Conservation (phyloP, 2,329 filamentous ascomycete genomes). For the Fusarium sp. region DNA sequence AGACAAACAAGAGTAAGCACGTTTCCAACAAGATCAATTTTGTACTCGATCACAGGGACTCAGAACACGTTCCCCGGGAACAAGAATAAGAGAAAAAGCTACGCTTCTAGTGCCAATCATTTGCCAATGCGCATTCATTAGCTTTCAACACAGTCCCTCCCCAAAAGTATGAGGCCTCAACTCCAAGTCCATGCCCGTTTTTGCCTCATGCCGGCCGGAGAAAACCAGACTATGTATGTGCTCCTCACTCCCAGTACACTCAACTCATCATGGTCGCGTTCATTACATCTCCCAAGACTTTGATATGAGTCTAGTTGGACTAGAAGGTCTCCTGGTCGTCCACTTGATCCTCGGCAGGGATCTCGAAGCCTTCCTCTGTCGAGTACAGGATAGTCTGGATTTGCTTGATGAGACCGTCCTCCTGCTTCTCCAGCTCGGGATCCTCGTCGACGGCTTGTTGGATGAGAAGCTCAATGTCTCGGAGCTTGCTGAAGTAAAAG, state of each 20-base stretch:
- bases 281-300: slow-evolving; percentile 34
- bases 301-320: slow-evolving; percentile 19
- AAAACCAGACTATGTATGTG: slow-evolving; percentile 28
- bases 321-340: slow-evolving; percentile 87
- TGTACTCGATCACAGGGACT: slow-evolving; percentile 21
- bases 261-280: slow-evolving; percentile 38
- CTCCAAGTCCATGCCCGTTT: slow-evolving; percentile 38
- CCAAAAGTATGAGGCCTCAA: slow-evolving; percentile 40
- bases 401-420: slow-evolving; percentile 90
- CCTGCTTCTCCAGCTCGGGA: slow-evolving; percentile 92
- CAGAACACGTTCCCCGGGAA: slow-evolving; percentile 25
- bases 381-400: slow-evolving; percentile 98
- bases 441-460: slow-evolving; percentile 94
- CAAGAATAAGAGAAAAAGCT: slow-evolving; percentile 33
- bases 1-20: background rate
- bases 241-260: slow-evolving; percentile 25
- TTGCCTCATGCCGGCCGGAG: slow-evolving; percentile 29
- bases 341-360: slow-evolving; percentile 81
- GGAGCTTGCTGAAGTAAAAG: slow-evolving; percentile 99
- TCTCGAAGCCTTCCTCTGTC: slow-evolving; percentile 93
- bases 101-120: slow-evolving; percentile 40
- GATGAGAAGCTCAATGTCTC: slow-evolving; percentile 94
- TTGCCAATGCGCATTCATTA: slow-evolving; percentile 13
- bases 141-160: slow-evolving; percentile 29
- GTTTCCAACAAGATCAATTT: slow-evolving; percentile 36